Evolutionary conservation across 192 early-diverging fungal species (phyloP).

Genomic region (Phycomyces blakesleeanus): DNA sequence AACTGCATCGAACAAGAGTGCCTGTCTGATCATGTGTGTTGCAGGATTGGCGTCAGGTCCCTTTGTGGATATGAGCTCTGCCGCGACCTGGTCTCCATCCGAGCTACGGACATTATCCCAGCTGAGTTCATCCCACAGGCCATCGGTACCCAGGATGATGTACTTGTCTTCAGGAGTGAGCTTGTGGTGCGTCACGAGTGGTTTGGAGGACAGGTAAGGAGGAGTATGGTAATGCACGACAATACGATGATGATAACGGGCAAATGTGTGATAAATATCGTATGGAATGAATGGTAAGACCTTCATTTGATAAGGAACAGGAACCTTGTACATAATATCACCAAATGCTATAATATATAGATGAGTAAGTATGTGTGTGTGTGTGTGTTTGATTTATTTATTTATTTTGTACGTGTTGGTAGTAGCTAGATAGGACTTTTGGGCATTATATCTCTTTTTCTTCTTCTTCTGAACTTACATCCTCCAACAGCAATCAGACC

Average conservation of each 20-base stretch:
- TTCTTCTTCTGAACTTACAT: constrained; percentile 14
- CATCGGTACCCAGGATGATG: constrained; percentile 79
- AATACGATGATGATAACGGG: constrained; percentile 35
- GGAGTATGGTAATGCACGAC: constrained; percentile 52
- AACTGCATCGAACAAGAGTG: constrained; percentile 20
- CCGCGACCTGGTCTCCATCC: constrained; percentile 57
- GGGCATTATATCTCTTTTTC: no score
- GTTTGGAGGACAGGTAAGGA: constrained; percentile 75
- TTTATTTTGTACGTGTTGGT: no score
- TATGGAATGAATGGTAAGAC: constrained; percentile 42
- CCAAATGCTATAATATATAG: constrained; percentile 73
- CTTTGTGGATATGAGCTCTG: constrained; percentile 15
- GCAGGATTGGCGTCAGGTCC: constrained; percentile 22
- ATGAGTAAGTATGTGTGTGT: constrained; percentile 42
- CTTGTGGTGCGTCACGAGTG: constrained; percentile 60
- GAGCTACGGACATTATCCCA: constrained; percentile 55
- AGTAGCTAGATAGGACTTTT: no score
- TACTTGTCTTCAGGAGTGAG: constrained; percentile 61
- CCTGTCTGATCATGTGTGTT: constrained; percentile 23
- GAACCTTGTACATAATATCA: constrained; percentile 53
- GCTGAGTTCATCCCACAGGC: constrained; percentile 74
- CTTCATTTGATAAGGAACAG: constrained; percentile 44
- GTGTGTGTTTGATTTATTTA: no score
- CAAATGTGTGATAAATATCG: constrained; percentile 32
- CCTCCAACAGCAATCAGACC: constrained; percentile 32